Base-by-base conservation (phyloP, 2,329 filamentous ascomycete species). In the Aaosphaeria arxii region DNA sequence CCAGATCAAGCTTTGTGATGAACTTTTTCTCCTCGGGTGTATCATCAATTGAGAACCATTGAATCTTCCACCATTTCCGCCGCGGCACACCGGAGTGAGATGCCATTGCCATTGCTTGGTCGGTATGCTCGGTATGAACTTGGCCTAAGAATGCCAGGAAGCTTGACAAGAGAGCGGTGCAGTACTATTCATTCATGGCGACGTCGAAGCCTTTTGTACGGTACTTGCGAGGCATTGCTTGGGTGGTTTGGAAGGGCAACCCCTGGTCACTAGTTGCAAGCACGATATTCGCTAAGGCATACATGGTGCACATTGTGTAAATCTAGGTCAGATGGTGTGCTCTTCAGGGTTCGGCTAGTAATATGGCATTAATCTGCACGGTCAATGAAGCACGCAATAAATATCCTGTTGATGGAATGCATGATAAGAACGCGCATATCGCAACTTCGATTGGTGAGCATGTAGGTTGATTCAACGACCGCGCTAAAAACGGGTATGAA, bases 1-100 rank as follows among this genome's bases (percentile, higher is more conserved):
- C 59, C 0, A 77, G 56, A 51, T 82, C 80, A 11, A 83, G 70
- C 56, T 82, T 82, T 17, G 74, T 46, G 36, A 83, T 76, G 4
- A 82, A 66, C 46, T 64, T 69, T 38, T 74, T 66, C 49, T 82
- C 78, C 45, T 75, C 72, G 1, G 63, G 63, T 0, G 70, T 77
- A 49, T 82, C 79, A 6, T 73, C 63, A 17, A 56, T 51, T 6
- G 54, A 48, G 17, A 53, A 58, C 56, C 55, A 59, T 33, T 46
- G 41, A 4, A 56, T 31, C 30, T 50, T 51, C 42, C 50, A 56
- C 51, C 53, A 54, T 40, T 48, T 56, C 9, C 44, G 24, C 32
- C 51, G 45, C 7, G 51, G 51, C 39, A 41, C 39, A 11, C 39
- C 39, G 11, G 39, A 41, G 17, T 41, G 39, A 11, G 39, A 41